phyloP scores from a whole-genome alignment of 306 rosid species.

The Cucurbita argyrosperma region DNA sequence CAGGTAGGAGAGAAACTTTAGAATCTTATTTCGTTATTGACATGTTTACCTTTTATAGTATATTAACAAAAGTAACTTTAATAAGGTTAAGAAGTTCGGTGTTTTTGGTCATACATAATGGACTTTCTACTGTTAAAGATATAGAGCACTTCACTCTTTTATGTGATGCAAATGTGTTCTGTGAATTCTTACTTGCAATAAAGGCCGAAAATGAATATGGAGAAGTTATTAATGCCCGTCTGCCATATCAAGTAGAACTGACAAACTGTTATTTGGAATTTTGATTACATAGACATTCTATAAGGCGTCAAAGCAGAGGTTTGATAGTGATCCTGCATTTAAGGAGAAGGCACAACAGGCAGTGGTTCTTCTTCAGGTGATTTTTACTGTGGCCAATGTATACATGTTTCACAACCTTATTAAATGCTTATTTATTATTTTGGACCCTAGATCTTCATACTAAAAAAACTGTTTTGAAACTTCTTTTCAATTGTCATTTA shows the following conservation, averaged over 20 bases:
- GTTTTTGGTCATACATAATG: neutral
- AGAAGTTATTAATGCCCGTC: neutral
- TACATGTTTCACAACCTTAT: neutral
- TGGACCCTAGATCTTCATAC: neutral
- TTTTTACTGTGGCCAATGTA: neutral
- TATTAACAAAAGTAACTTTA: neutral
- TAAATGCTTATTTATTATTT: neutral
- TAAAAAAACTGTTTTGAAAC: neutral
- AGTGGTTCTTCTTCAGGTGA: constrained; percentile 82
- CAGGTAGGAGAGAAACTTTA: constrained; percentile 42
- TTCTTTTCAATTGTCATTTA: neutral
- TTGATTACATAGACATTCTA: constrained; percentile 42
- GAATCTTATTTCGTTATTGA: neutral
- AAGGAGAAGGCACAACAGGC: constrained; percentile 82
- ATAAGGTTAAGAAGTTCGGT: neutral
- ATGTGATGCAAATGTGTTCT: neutral
- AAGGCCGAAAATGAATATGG: neutral
- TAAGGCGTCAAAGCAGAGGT: constrained; percentile 76
- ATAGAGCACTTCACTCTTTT: neutral
- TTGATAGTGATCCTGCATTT: constrained; percentile 68
- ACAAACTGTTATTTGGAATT: neutral
- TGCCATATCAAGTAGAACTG: neutral
- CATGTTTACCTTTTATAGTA: neutral
- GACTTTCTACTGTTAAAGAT: neutral
- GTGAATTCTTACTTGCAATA: neutral